Conservation (phyloP, 306 rosid genomes). For the Inga laurina region DNA sequence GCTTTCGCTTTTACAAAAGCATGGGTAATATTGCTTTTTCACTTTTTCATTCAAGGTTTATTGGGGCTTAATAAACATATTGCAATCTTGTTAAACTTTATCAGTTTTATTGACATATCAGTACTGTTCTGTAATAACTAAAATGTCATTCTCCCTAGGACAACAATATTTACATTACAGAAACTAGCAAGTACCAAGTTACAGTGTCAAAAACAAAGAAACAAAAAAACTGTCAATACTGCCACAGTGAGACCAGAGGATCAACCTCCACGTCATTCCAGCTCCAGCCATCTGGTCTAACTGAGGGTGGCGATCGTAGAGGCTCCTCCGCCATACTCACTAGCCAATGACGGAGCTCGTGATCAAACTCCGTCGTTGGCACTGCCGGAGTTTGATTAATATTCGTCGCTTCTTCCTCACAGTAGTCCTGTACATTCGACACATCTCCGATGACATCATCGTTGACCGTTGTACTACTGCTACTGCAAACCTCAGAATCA, state of each 20-base stretch:
- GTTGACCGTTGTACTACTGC: not conserved
- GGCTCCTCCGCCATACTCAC: conserved; percentile 57
- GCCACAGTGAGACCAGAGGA: conserved; percentile 53
- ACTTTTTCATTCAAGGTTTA: too few species aligned
- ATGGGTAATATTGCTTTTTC: too few species aligned
- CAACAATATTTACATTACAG: too few species aligned
- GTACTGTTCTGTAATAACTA: too few species aligned
- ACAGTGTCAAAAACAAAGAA: too few species aligned
- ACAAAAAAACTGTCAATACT: not conserved
- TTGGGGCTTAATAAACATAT: too few species aligned
- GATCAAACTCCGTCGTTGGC: conserved; percentile 13
- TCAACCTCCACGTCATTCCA: conserved; percentile 37
- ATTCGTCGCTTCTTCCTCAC: not conserved
- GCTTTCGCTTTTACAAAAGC: too few species aligned
- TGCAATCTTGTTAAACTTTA: too few species aligned
- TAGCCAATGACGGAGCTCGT: conserved; percentile 43
- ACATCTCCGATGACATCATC: not conserved
- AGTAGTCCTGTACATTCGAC: not conserved
- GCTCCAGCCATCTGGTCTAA: not conserved
- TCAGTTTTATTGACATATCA: too few species aligned
- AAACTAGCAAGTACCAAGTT: too few species aligned
- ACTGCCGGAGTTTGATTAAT: not conserved
- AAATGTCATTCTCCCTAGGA: too few species aligned
- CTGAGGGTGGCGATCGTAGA: conserved; percentile 46
- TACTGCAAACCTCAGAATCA: conserved; percentile 28